Evolutionary conservation across 805 yeast genomes (phyloP).

Genomic region (Hanseniaspora osmophila): DNA sequence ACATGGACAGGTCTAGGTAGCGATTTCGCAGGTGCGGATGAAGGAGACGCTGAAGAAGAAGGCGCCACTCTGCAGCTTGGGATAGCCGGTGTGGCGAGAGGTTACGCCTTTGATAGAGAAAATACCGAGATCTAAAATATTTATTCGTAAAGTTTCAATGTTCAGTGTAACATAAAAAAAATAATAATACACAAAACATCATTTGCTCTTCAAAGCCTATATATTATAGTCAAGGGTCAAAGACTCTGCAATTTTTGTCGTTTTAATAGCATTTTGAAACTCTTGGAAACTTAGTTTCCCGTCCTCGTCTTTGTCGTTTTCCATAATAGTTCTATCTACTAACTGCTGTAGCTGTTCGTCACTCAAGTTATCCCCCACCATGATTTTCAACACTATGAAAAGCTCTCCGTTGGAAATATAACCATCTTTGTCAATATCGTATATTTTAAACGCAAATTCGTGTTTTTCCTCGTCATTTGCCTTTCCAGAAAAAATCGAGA

Average conservation of each 20-base stretch:
- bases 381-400: slow-evolving; percentile 80
- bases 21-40: slow-evolving; percentile 37
- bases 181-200: background rate
- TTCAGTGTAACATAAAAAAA: background rate
- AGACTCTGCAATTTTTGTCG: slow-evolving; percentile 43
- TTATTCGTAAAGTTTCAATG: background rate
- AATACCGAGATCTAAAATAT: background rate
- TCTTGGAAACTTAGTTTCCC: slow-evolving; percentile 78
- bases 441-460: slow-evolving; percentile 79
- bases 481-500: slow-evolving; percentile 77
- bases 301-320: slow-evolving; percentile 79
- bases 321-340: slow-evolving; percentile 93
- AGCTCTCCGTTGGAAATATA: slow-evolving; percentile 89
- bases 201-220: slow-evolving; percentile 4
- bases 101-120: slow-evolving; percentile 29
- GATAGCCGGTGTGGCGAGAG: slow-evolving; percentile 77
- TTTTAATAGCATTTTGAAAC: slow-evolving; percentile 51
- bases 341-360: slow-evolving; percentile 86
- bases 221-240: slow-evolving; percentile 36
- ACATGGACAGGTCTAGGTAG: slow-evolving; percentile 88
- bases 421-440: slow-evolving; percentile 93
- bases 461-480: slow-evolving; percentile 72
- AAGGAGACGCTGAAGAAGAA: slow-evolving; percentile 29
- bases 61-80: slow-evolving; percentile 82
- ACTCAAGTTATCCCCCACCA: slow-evolving; percentile 87